Base-by-base conservation (phyloP, 2,329 filamentous ascomycete species). In the Zymoseptoria passerinii region DNA sequence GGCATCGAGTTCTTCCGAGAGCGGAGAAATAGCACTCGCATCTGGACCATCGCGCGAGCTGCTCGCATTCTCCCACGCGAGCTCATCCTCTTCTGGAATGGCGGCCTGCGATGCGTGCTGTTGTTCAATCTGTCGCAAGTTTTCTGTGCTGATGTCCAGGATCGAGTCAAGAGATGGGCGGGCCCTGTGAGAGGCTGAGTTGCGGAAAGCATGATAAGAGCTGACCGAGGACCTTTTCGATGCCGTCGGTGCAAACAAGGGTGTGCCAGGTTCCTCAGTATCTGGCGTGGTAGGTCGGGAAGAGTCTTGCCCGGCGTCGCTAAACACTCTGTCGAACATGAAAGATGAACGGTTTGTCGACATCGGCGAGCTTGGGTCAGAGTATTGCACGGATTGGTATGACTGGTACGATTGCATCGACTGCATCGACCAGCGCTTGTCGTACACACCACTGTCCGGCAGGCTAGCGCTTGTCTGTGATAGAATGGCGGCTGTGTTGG, bases 231-330 rank as follows among this genome's bases (percentile, higher is more conserved):
- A 72, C 9, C 80, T 77, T 66, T 85, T 86, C 51, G 76, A 76
- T 63, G 84, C 81, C 7, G 83, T 83, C 2, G 78, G 78, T 1
- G 81, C 83, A 49, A 87, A 88, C 67, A 83, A 77, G 1, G 90
- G 88, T 20, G 81, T 78, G 20, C 72, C 71, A 5, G 74, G 68
- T 49, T 75, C 75, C 54, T 86, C 77, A 55, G 90, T 95, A 16
- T 88, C 86, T 0, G 94, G 92, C 44, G 92, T 96, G 0, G 84
- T 87, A 0, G 92, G 89, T 52, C 86, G 81, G 9, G 89, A 91
- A 2, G 82, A 86, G 54, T 89, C 86, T 18, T 79, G 77, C 5
- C 72, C 77, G 51, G 76, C 78, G 57, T 80, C 81, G 62, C 79
- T 81, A 64, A 87, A 83, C 9, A 82, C 76, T 29, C 84, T 81